These are phyloP conservation scores for Talaromyces sp. DNA, from an alignment of 2,329 filamentous ascomycete genomes.

Conservation along the genomic window DNA sequence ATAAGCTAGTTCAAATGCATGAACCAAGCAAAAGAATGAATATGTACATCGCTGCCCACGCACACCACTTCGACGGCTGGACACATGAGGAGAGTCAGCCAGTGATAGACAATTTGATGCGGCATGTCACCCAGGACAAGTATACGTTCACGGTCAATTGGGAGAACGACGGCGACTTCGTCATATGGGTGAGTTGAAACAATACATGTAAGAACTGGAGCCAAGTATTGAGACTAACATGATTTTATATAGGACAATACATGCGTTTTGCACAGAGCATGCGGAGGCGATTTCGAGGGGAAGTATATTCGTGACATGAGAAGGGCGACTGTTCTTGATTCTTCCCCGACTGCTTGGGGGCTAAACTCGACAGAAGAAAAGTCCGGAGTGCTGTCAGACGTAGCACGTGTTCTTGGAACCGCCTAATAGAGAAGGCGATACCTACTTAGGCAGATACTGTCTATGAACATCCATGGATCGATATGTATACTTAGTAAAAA, in stretches of 20 bases:
- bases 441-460: background rate
- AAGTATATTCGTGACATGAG: constrained; percentile 54
- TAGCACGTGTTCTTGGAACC: background rate
- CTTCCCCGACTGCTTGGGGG: constrained; percentile 42
- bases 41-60: constrained; percentile 53
- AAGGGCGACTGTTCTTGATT: constrained; percentile 55
- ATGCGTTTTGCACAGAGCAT: constrained; percentile 54
- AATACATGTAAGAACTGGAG: background rate
- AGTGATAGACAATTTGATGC: constrained; percentile 37
- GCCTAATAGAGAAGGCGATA: background rate
- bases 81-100: constrained; percentile 33
- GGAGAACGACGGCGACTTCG: constrained; percentile 49
- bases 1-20: constrained; percentile 52
- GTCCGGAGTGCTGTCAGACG: background rate
- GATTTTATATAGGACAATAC: constrained; percentile 47
- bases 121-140: constrained; percentile 48
- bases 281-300: constrained; percentile 48
- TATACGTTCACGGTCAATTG: constrained; percentile 50
- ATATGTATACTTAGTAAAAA: background rate
- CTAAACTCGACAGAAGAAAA: constrained; percentile 31
- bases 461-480: background rate
- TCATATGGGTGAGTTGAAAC: constrained; percentile 50
- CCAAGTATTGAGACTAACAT: background rate
- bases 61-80: constrained; percentile 51
- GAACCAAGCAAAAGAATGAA: constrained; percentile 52